Percentiles rank a stretch among this genome's conserved stretches.
phyloP scores from a whole-genome alignment of 2,329 filamentous ascomycete species.

The Clonostachys rosea region DNA sequence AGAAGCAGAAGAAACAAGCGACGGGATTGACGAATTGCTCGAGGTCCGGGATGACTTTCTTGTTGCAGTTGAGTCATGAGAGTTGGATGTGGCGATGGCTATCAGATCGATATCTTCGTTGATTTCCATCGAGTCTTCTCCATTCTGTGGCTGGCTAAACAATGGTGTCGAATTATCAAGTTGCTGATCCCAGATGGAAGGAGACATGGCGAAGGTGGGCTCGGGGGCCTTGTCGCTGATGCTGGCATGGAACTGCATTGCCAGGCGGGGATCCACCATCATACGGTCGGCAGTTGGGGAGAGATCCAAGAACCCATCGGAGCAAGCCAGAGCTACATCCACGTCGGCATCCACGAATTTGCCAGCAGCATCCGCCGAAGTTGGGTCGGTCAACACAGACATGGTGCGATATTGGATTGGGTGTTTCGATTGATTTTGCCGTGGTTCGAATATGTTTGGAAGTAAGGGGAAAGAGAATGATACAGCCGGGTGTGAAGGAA shows the following conservation, averaged over 20 bases:
- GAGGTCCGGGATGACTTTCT: slow-evolving; percentile 9
- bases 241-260: neutral
- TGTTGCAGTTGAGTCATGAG: slow-evolving; percentile 3
- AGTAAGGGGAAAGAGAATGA: too few species aligned
- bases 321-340: too few species aligned
- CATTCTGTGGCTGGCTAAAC: too few species aligned
- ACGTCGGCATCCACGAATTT: too few species aligned
- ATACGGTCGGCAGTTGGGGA: neutral
- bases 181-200: neutral
- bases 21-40: slow-evolving; percentile 3
- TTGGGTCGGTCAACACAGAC: too few species aligned
- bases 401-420: too few species aligned
- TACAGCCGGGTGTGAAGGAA: too few species aligned
- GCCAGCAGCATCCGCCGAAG: too few species aligned
- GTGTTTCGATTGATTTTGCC: too few species aligned
- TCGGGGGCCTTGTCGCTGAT: slow-evolving; percentile 1
- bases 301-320: slow-evolving; percentile 3
- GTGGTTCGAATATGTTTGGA: too few species aligned
- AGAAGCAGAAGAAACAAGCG: slow-evolving; percentile 1
- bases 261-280: slow-evolving; percentile 4
- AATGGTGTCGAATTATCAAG: neutral
- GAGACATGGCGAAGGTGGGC: neutral
- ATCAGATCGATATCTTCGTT: neutral
- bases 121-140: neutral
- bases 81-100: slow-evolving; percentile 4